Evolutionary conservation across 768 basidiomycete species (phyloP).

Genomic region (Lactarius pseudohatsudake): DNA sequence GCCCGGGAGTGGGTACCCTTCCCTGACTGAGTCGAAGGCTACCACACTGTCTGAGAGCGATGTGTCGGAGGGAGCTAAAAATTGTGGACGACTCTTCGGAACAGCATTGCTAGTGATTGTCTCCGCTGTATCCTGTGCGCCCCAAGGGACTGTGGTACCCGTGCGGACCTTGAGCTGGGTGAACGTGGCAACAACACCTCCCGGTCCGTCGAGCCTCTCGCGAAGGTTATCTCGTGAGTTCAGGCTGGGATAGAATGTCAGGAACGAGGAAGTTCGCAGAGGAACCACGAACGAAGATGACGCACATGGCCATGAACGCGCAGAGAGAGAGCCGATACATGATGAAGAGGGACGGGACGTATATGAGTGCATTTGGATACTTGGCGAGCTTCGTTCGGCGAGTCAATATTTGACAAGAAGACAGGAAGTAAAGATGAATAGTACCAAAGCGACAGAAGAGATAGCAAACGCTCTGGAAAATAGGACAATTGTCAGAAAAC

Average conservation of each 20-base stretch:
- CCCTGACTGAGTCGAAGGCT: not conserved
- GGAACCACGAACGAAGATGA: not conserved
- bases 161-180: not conserved
- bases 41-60: not conserved
- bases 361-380: not conserved
- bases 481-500: not conserved
- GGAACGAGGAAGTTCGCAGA: not conserved
- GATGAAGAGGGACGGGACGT: not conserved
- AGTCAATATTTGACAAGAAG: not conserved
- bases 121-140: not conserved
- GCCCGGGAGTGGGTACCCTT: not conserved
- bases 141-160: not conserved
- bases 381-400: not conserved
- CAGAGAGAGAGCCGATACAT: too few relatives aligned
- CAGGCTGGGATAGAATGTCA: not conserved
- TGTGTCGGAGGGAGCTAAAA: not conserved
- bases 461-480: not conserved
- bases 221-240: not conserved
- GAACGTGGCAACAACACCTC: not conserved
- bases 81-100: not conserved
- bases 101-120: not conserved
- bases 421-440: not conserved
- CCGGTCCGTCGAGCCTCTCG: not conserved
- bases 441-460: not conserved
- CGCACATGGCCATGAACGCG: slow-evolving; percentile 1